Base-by-base conservation (phyloP, 163 green algal genomes). In the Scenedesmus sp. region DNA sequence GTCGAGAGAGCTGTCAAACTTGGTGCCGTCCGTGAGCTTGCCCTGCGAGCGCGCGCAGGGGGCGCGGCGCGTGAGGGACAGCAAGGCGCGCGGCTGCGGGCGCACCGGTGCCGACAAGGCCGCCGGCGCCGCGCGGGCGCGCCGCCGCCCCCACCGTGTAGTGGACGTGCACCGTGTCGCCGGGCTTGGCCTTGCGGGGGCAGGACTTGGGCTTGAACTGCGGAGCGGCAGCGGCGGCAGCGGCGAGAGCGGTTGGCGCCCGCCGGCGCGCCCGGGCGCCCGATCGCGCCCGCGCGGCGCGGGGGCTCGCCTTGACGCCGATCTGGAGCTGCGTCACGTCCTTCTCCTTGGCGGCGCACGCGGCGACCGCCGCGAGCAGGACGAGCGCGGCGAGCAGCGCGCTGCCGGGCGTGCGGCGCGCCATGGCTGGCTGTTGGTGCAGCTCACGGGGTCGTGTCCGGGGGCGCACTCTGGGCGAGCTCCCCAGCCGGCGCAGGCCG, bases 1-100 rank as follows among this genome's bases (percentile, higher is more conserved):
- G 28, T 90, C 85, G 31, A 89, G 86, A 5, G 66, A 86, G 57
- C 77, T 86, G 76, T 97, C 93, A 84, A 97, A 97, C 63, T 93
- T 84, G 15, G 82, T 89, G 53, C 90, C 91, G 58, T 94, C 89
- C 4, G 66, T 63, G 10, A 96, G 83, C 0, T 78, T 89, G 69
- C 92, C 91, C 84, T 89, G 58, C 44, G 74, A 2, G 44, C 24
- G 15, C 53, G 33, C 6, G 10, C 34, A 5, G 24, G 24, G 24
- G n/a, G 36, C 17, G 28, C 33, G n/a, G n/a, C n/a, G n/a, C n/a
- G n/a, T n/a, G n/a, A n/a, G n/a, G n/a, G n/a, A n/a, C n/a, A n/a
- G n/a, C n/a, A 24, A 7, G 3, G 51, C 29, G 10, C 2, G 24
- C 22, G 34, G 57, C 57, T 39, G 58, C 13, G 3, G 17, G 39